phyloP scores from a whole-genome alignment of 345 rosid genomes.

The Tarenaya hassleriana region DNA sequence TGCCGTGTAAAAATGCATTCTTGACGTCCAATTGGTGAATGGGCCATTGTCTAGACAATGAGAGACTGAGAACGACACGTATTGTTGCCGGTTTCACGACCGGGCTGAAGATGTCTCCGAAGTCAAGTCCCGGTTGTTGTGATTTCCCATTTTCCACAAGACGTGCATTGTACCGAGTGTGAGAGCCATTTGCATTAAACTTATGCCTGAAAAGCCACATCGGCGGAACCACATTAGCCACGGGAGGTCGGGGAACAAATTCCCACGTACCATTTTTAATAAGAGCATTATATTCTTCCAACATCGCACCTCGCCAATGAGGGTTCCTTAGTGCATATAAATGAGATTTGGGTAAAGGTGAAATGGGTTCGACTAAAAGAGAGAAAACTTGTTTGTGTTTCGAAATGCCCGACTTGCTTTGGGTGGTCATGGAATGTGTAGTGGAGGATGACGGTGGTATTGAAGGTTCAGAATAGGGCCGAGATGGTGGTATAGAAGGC shows the following conservation, averaged over 20 bases:
- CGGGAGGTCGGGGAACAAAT: neutral
- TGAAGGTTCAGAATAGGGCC: no score
- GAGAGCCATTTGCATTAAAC: no score
- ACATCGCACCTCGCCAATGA: neutral
- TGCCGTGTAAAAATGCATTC: neutral
- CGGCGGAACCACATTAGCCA: neutral
- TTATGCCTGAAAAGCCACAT: no score
- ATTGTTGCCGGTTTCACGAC: no score
- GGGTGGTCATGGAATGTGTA: neutral
- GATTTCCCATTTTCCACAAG: no score
- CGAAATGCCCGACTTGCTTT: neutral
- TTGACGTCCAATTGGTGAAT: no score
- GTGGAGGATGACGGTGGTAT: neutral
- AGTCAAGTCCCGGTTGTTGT: no score
- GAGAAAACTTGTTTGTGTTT: neutral
- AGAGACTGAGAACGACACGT: no score
- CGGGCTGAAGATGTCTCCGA: neutral
- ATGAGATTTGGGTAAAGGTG: neutral
- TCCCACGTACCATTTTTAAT: neutral
- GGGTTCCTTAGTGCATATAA: neutral
- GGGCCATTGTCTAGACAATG: no score
- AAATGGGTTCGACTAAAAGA: neutral
- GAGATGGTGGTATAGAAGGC: no score
- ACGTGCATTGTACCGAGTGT: no score
- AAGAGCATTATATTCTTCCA: neutral